phyloP scores from a whole-genome alignment of 2,329 filamentous ascomycete genomes.

The Ceratocystis ficicola region DNA sequence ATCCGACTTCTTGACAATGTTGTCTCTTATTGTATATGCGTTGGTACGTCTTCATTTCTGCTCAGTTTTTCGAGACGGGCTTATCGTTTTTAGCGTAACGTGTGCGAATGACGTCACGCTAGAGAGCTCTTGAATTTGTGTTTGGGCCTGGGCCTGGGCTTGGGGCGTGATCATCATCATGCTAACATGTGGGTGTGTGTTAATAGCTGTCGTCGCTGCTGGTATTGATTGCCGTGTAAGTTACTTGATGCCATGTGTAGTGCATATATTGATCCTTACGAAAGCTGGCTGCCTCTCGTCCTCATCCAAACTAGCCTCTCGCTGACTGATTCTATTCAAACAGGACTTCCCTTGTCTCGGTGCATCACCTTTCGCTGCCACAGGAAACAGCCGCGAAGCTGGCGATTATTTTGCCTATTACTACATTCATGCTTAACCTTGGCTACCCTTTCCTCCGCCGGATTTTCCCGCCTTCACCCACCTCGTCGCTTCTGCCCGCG shows the following conservation, averaged over 20 bases:
- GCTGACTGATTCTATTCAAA: not conserved
- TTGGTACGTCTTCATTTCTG: not conserved
- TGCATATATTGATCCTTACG: not conserved
- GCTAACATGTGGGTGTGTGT: not conserved
- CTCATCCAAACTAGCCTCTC: not conserved
- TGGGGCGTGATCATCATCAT: no score
- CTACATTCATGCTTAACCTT: constrained; percentile 13
- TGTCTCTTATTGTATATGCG: constrained; percentile 9
- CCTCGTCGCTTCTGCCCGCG: not conserved
- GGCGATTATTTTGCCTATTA: constrained; percentile 11
- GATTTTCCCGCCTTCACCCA: not conserved
- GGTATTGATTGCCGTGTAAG: constrained; percentile 8
- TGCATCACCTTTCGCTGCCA: constrained; percentile 17
- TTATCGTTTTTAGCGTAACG: no score
- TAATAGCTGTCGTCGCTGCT: constrained; percentile 5
- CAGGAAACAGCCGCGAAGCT: constrained; percentile 15
- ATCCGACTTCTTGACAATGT: not conserved
- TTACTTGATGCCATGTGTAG: not conserved
- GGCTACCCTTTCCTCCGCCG: not conserved
- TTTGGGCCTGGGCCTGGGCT: no score
- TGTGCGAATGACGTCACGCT: not conserved
- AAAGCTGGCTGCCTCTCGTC: not conserved
- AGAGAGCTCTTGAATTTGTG: no score
- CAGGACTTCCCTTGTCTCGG: constrained; percentile 9
- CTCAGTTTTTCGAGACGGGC: no score